Evolutionary conservation across 805 yeast genomes (phyloP).

Genomic region (Nakazawaea ishiwadae): DNA sequence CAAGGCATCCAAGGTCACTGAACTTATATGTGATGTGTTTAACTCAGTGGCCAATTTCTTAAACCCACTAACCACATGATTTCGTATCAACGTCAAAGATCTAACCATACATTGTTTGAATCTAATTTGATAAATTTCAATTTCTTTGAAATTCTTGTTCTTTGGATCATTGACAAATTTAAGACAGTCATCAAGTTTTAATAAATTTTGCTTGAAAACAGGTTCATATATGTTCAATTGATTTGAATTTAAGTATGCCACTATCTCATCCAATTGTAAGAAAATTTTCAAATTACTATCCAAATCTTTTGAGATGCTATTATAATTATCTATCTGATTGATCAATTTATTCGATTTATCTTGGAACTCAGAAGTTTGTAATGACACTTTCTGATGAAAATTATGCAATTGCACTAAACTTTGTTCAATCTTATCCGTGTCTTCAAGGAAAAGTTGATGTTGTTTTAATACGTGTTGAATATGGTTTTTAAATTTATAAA

Average conservation of each 20-base stretch:
- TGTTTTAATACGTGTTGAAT: slow-evolving; percentile 22
- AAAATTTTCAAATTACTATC: slow-evolving; percentile 51
- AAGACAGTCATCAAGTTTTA: slow-evolving; percentile 62
- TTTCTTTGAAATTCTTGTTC: slow-evolving; percentile 55
- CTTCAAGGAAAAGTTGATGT: slow-evolving; percentile 34
- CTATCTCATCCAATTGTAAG: slow-evolving; percentile 66
- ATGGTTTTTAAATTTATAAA: slow-evolving; percentile 32
- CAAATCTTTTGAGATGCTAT: slow-evolving; percentile 38
- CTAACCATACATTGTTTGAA: slow-evolving; percentile 83
- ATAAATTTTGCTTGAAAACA: slow-evolving; percentile 46
- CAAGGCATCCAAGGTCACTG: slow-evolving; percentile 55
- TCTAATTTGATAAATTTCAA: slow-evolving; percentile 61
- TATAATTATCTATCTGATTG: slow-evolving; percentile 38
- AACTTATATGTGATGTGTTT: slow-evolving; percentile 17
- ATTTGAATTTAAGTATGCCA: slow-evolving; percentile 58
- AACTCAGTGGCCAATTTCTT: slow-evolving; percentile 25
- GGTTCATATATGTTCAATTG: slow-evolving; percentile 64
- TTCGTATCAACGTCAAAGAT: slow-evolving; percentile 69
- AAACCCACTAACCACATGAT: slow-evolving; percentile 49
- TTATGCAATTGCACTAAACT: slow-evolving; percentile 43
- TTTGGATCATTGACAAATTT: slow-evolving; percentile 49
- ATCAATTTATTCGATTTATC: slow-evolving; percentile 47
- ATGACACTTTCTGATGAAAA: slow-evolving; percentile 53
- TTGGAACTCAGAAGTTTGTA: slow-evolving; percentile 63
- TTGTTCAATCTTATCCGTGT: slow-evolving; percentile 39